These are phyloP conservation scores for Colletotrichum sp. DNA, from an alignment of 2,329 filamentous ascomycete species.

Conservation along the genomic window DNA sequence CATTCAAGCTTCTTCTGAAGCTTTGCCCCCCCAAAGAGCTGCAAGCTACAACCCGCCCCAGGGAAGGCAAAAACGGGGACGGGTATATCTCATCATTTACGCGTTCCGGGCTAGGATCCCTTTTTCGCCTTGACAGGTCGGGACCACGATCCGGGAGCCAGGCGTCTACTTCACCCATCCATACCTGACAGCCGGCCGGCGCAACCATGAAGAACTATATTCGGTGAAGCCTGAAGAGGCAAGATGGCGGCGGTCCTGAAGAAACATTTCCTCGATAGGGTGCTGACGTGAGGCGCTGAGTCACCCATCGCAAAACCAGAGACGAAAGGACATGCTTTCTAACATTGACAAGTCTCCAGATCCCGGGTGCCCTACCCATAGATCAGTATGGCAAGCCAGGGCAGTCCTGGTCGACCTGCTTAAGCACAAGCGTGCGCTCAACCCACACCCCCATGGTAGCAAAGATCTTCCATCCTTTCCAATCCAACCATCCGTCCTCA, in stretches of 20 bases:
- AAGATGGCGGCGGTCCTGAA: neutral
- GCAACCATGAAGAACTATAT: neutral
- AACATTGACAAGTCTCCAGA: neutral
- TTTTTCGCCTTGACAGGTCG: neutral
- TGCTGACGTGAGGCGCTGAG: conserved; percentile 11
- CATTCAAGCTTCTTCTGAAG: neutral
- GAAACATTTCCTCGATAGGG: neutral
- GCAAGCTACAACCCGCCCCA: neutral
- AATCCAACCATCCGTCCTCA: neutral
- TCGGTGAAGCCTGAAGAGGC: neutral
- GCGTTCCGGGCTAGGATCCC: neutral
- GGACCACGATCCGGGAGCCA: neutral
- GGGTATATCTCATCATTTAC: neutral
- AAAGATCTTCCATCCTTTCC: neutral
- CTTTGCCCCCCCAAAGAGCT: neutral
- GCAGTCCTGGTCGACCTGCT: neutral
- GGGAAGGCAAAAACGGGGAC: neutral
- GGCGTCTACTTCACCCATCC: neutral
- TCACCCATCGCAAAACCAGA: neutral
- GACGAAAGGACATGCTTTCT: neutral
- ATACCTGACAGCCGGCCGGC: neutral
- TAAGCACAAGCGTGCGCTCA: neutral
- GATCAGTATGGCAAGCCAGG: neutral
- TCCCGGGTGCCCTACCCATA: neutral
- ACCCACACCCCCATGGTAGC: neutral